Evolutionary conservation across 2,329 filamentous ascomycete genomes (phyloP).

Genomic region (Botrytis hyacinthi): DNA sequence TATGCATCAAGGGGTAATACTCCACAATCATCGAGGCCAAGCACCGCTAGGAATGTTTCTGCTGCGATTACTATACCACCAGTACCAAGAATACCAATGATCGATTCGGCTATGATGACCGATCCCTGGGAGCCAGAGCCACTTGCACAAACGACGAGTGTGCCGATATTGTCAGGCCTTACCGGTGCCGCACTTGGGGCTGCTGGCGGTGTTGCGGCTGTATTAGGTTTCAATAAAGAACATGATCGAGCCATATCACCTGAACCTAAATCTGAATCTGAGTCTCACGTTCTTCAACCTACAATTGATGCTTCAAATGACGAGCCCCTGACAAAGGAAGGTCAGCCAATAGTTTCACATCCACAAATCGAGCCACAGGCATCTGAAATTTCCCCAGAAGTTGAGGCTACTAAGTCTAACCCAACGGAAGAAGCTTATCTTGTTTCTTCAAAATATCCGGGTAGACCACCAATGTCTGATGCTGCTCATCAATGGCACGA

Average conservation of each 20-base stretch:
- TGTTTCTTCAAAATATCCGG: constrained; percentile 28
- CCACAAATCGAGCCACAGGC: background rate
- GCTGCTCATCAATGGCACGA: constrained; percentile 37
- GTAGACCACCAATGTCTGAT: constrained; percentile 31
- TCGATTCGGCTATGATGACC: constrained; percentile 61
- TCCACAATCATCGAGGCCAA: constrained; percentile 43
- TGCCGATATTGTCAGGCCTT: constrained; percentile 25
- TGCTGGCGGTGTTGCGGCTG: constrained; percentile 2
- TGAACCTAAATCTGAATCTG: background rate
- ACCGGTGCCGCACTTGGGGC: constrained; percentile 5
- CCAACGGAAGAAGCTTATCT: constrained; percentile 25
- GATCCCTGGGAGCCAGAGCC: constrained; percentile 50
- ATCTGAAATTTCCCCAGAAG: constrained; percentile 26
- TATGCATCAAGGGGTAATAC: constrained; percentile 45
- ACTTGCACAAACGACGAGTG: constrained; percentile 26
- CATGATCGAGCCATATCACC: constrained; percentile 7
- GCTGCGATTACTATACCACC: constrained; percentile 51
- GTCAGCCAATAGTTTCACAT: background rate
- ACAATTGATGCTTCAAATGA: background rate
- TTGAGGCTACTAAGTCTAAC: constrained; percentile 23
- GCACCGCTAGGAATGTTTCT: constrained; percentile 36
- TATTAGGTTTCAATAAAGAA: background rate
- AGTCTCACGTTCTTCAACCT: background rate
- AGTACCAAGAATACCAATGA: constrained; percentile 52
- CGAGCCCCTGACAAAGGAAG: background rate